These are phyloP conservation scores for Suhomyces terraborum DNA, from an alignment of 1,139 yeast species.

Conservation along the genomic window DNA sequence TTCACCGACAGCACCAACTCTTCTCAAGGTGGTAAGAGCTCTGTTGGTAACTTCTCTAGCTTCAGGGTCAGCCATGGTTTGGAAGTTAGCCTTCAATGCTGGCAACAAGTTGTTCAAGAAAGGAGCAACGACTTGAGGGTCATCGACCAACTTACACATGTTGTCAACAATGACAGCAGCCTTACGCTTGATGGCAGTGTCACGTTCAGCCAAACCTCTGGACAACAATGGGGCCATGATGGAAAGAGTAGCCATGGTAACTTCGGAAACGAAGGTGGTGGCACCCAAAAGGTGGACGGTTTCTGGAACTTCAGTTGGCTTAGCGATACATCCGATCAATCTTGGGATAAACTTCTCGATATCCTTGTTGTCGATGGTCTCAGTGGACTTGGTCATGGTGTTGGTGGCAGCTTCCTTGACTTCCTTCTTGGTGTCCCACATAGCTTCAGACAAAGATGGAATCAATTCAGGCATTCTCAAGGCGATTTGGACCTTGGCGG, in stretches of 20 bases:
- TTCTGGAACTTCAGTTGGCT: constrained; percentile 97
- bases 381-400: constrained; percentile 94
- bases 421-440: constrained; percentile 99
- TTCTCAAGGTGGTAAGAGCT: constrained; percentile 95
- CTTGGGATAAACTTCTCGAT: constrained; percentile 98
- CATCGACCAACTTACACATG: constrained; percentile 99
- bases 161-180: constrained; percentile 98
- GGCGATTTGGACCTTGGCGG: constrained; percentile 95
- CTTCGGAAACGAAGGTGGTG: constrained; percentile 98
- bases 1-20: constrained; percentile 96
- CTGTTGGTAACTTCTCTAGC: constrained; percentile 98
- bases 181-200: constrained; percentile 98
- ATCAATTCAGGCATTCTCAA: constrained; percentile 99
- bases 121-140: constrained; percentile 99
- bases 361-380: constrained; percentile 99
- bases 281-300: constrained; percentile 99
- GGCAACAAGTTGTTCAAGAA: constrained; percentile 95
- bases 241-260: constrained; percentile 98
- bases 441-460: constrained; percentile 96
- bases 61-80: constrained; percentile 99
- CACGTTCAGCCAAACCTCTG: constrained; percentile 99
- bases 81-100: constrained; percentile 89
- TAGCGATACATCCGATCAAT: constrained; percentile 94
- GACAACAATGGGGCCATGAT: constrained; percentile 98
- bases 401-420: constrained; percentile 96